A percentile compares a stretch with the other conserved stretches of the same genome.
Evolutionary conservation across 2,329 filamentous ascomycete species (phyloP).

Genomic region (Orbilia oligospora): DNA sequence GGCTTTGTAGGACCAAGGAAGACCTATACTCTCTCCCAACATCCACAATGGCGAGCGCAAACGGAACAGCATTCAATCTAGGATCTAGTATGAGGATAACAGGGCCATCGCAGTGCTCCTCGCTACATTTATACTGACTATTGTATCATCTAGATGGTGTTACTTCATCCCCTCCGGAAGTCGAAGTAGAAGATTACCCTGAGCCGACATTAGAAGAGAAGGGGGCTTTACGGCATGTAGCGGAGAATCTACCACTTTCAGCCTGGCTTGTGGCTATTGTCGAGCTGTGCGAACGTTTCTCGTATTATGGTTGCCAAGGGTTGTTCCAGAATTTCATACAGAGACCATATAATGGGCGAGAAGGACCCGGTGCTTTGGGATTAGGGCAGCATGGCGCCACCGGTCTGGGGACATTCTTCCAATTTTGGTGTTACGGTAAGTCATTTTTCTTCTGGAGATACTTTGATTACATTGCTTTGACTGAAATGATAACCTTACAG

Average conservation of each 20-base stretch:
- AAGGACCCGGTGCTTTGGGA: conserved; percentile 71
- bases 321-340: conserved; percentile 69
- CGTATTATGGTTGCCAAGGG: conserved; percentile 73
- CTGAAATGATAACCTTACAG: conserved; percentile 71
- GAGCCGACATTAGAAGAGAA: conserved; percentile 73
- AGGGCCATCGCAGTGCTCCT: not conserved
- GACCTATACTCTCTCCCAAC: not conserved
- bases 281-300: conserved; percentile 74
- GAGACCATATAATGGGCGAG: conserved; percentile 61
- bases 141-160: not conserved
- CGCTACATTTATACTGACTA: not conserved
- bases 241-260: conserved; percentile 72
- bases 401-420: conserved; percentile 73
- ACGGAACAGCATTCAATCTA: not conserved
- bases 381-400: conserved; percentile 73
- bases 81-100: not conserved
- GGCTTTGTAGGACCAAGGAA: conserved; percentile 25
- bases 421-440: conserved; percentile 70
- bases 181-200: conserved; percentile 67
- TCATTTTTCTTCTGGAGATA: conserved; percentile 71
- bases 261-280: conserved; percentile 74
- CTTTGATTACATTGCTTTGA: conserved; percentile 69
- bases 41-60: not conserved
- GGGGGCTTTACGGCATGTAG: conserved; percentile 70
- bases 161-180: not conserved